Evolutionary conservation across 768 basidiomycete species (phyloP), one percentile per base, ranked within the genome.

Genomic region (Kwoniella heveanensis): DNA sequence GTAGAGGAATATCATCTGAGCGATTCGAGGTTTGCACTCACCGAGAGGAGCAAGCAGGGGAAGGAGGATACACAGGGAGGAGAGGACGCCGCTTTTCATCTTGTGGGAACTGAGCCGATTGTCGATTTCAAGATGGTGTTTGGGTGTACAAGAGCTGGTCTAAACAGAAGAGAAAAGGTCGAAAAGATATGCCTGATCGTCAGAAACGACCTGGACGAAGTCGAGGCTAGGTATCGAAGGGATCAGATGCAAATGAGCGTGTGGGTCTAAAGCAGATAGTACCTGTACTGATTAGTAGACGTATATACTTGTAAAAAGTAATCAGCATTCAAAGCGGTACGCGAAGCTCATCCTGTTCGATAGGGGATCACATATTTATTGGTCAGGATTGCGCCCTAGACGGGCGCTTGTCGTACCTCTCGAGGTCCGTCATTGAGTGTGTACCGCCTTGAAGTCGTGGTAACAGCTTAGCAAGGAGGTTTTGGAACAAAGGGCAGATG

Each of bases 41-140:
- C 49, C 58, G 29, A 10, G 52, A 4, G 57, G 25, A 5, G 30
- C 21, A 17, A 58, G 47, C 13, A 58, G 32, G 19, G 57, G 39
- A 13, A 58, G 32, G 27, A 50, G 8, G 49, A 27, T 7, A 12
- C 13, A 50, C n/a, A 50, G 21, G 8, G 44, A 10, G 12, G 24
- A 6, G 13, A n/a, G 12, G 22, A 21, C 5, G 25, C 50, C n/a
- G 25, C 50, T 25, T 46, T 29, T 47, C 57, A 58, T 58, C 2
- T 29, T 27, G 56, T 5, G n/a, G 25, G 26, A 17, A 24, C 15
- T 22, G 51, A 26, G 19, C 19, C 19, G 26, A 25, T 22, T 13
- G 19, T n/a, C 25, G 50, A 25, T 22, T 52, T n/a, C n/a, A n/a
- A n/a, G n/a, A n/a, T n/a, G n/a, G 30, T 5, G 52, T 6, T 22